These are phyloP conservation scores for Flaveria brownii DNA, from an alignment of 129 eudicot genomes.

Conservation along the genomic window DNA sequence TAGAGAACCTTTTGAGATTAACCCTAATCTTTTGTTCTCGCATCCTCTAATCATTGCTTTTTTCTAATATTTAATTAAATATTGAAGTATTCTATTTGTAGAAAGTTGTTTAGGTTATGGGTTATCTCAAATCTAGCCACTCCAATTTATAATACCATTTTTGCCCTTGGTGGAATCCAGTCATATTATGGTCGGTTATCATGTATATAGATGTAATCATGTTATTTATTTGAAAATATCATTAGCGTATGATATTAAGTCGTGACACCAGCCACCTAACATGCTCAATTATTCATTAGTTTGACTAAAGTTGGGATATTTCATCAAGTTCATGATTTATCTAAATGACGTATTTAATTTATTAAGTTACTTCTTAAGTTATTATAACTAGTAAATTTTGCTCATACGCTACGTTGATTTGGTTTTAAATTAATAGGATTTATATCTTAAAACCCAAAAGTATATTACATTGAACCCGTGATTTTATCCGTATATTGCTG, in stretches of 20 bases:
- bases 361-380: background rate
- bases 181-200: background rate
- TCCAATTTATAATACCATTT: conserved; percentile 15
- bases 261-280: background rate
- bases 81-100: conserved; percentile 27
- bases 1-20: conserved; percentile 26
- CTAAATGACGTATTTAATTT: background rate
- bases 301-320: conserved; percentile 7
- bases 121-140: conserved; percentile 28
- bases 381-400: too few relatives aligned
- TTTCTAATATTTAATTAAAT: background rate
- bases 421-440: too few relatives aligned
- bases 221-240: background rate
- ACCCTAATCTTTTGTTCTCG: conserved; percentile 28
- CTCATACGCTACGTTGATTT: too few relatives aligned
- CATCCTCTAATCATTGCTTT: conserved; percentile 28
- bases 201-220: background rate
- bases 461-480: too few relatives aligned
- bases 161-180: conserved; percentile 28
- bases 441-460: too few relatives aligned
- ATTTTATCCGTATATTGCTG: too few relatives aligned
- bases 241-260: background rate
- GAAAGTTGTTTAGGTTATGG: conserved; percentile 39
- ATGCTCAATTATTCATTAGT: background rate
- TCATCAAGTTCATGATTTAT: background rate